Evolutionary conservation across 495 filamentous ascomycete genomes (phyloP).

Genomic region (Barbatosphaeria neglecta): DNA sequence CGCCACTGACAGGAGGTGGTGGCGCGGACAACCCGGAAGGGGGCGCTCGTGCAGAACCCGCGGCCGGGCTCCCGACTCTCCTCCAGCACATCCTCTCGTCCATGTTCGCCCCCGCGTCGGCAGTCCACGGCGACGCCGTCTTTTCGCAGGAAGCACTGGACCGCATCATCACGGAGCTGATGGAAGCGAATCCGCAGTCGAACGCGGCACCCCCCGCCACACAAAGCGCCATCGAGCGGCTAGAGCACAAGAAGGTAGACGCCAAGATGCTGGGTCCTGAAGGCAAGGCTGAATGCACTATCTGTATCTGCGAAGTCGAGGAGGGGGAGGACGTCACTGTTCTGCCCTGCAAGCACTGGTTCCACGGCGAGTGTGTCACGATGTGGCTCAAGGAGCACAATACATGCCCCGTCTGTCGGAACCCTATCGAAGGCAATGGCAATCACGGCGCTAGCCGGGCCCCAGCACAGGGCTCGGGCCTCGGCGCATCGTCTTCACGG

Average conservation of each 20-base stretch:
- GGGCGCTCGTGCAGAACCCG: constrained; percentile 5
- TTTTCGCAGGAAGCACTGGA: constrained; percentile 87
- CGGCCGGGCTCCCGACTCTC: constrained; percentile 12
- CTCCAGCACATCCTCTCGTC: constrained; percentile 33
- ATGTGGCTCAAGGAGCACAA: constrained; percentile 80
- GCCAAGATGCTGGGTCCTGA: constrained; percentile 52
- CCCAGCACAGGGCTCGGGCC: background rate
- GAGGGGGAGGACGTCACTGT: constrained; percentile 63
- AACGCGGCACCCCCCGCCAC: constrained; percentile 78
- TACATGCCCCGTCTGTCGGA: constrained; percentile 81
- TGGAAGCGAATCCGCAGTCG: constrained; percentile 64
- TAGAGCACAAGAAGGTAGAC: constrained; percentile 60
- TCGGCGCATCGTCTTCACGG: too few species aligned
- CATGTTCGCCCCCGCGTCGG: constrained; percentile 46
- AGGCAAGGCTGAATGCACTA: constrained; percentile 65
- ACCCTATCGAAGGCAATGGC: constrained; percentile 45
- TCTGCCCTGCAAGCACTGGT: constrained; percentile 87
- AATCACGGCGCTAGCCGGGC: background rate
- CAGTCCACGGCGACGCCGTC: constrained; percentile 69
- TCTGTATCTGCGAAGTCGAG: constrained; percentile 82
- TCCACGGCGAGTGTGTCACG: constrained; percentile 65
- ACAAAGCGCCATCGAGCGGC: constrained; percentile 54
- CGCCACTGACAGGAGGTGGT: too few species aligned
- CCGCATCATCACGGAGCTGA: constrained; percentile 72
- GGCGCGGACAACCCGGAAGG: constrained; percentile 1